Evolutionary conservation across 129 eudicot genomes (phyloP), one percentile per base, ranked within the genome.

Genomic region (Tanacetum coccineum): DNA sequence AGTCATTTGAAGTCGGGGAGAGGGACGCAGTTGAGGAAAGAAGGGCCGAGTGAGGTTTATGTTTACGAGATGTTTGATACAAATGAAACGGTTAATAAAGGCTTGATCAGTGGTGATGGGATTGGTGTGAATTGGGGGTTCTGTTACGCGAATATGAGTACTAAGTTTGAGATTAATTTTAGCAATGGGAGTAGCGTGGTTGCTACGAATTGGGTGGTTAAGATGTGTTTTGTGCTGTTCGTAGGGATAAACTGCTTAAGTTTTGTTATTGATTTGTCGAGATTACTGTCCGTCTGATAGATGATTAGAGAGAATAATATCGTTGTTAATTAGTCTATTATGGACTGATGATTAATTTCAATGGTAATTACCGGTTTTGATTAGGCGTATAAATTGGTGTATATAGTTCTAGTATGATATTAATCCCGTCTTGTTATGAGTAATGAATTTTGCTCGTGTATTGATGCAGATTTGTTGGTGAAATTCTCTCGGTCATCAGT

Each of bases 11-110:
- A 66, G 17, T 81, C 87, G 3, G 95, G 90, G 0, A 12, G 55
- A 21, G 95, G 98, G 14, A 81, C 98, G 20, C 92, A 96, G 6
- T 32, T 92, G 84, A 82, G 88, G 80, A 88, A 80, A 50, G 98
- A 92, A 70, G 95, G 96, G 14, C 82, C 73, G 52, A 62, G 78
- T 14, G 88, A 80, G 78, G 79, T 68, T 39, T 88, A 92, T 71
- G 49, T 92, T 7, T 92, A 83, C 62, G 81, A 92, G 75, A 7
- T 88, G 80, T 92, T 92, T 76, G 96, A 92, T 73, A 80, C 81
- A 40, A 39, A 56, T 15, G 57, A 57, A 4, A 49, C 74, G 26
- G 10, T 18, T 58, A 52, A 2, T 3, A 53, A 45, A 42, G 70
- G 70, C 26, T 62, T 76, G 76, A 51, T n/a, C n/a, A n/a, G 40